Percentiles rank a stretch among this genome's conserved stretches.
Conservation (phyloP, 2,329 filamentous ascomycete species). For the Microcyclospora tardicrescens region DNA sequence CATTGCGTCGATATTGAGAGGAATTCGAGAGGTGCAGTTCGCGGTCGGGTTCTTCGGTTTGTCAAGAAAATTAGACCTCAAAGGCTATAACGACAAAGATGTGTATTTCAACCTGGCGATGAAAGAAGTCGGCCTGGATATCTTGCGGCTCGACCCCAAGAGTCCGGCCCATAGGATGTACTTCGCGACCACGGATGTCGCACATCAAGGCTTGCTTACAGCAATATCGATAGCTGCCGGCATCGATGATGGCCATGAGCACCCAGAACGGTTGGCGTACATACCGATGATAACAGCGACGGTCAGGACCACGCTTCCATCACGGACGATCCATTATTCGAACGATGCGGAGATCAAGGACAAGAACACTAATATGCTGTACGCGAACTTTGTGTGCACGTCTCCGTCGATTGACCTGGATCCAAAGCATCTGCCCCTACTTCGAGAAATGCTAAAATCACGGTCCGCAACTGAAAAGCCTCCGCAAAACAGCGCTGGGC, state of each 20-base stretch:
- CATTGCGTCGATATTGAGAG: slow-evolving; percentile 73
- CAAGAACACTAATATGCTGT: slow-evolving; percentile 88
- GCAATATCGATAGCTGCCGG: slow-evolving; percentile 87
- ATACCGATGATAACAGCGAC: slow-evolving; percentile 96
- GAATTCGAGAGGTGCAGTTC: slow-evolving; percentile 93
- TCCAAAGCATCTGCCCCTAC: slow-evolving; percentile 75
- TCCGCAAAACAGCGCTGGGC: slow-evolving; percentile 13
- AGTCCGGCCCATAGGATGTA: slow-evolving; percentile 97
- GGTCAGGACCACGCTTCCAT: slow-evolving; percentile 83
- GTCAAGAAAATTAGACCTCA: slow-evolving; percentile 61
- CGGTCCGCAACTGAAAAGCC: slow-evolving; percentile 6
- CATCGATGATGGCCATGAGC: slow-evolving; percentile 76
- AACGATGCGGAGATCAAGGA: slow-evolving; percentile 57
- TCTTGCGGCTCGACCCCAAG: slow-evolving; percentile 80
- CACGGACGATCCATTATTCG: slow-evolving; percentile 77
- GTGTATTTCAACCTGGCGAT: slow-evolving; percentile 78
- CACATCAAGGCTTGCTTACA: slow-evolving; percentile 84
- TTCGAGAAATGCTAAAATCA: slow-evolving; percentile 59
- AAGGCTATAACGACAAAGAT: slow-evolving; percentile 54
- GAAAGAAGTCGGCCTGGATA: slow-evolving; percentile 89
- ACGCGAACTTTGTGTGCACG: slow-evolving; percentile 90
- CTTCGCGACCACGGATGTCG: slow-evolving; percentile 82
- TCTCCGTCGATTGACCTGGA: slow-evolving; percentile 90
- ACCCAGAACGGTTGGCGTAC: slow-evolving; percentile 77
- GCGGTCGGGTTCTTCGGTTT: slow-evolving; percentile 83